Base-by-base conservation (phyloP, 768 basidiomycete species). In the Leccinellum luteum region DNA sequence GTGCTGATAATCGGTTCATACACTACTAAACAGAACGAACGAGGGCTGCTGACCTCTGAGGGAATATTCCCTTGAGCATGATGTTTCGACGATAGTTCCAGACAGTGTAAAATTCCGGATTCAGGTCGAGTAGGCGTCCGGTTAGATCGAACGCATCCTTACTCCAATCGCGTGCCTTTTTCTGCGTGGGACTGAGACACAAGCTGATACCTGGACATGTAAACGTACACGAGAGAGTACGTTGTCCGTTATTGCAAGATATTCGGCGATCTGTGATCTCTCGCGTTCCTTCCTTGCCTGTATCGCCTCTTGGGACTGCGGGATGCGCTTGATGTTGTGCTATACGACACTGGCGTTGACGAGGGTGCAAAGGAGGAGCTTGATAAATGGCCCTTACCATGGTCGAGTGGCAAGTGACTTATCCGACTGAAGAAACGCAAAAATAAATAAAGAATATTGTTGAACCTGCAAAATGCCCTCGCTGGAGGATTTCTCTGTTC, bases 31-130 rank as follows among this genome's bases (percentile, higher is more conserved):
- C 13, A 15, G 31, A 30, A 41, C 8, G 34, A n/a, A 13, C 17
- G 17, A 43, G 27, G 14, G 7, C 55, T 3, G 30, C 79, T 50
- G 57, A 92, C 93, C 83, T 83, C 13, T 72, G 67, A 10, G 81
- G 80, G 62, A 96, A 94, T 47, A 91, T 70, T 3, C 89, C 89
- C 23, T 84, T 75, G 41, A 86, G 68, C 19, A 96, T 73, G 59
- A 97, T 94, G 53, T 83, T 79, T 31, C 96, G 79, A 48, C 97
- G 81, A 73, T 94, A 95, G 73, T 97, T 96, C 97, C 97, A 98
- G 35, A 91, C 77, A 2, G 96, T 95, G 72, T 97, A 97, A 69
- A 94, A 94, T 73, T 99, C 97, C 3, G 96, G 94, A 68, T 98
- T 98, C 43, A 89, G 64, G 52, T 85, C 84, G 9, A 99, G 83